Base-by-base conservation (phyloP, 2,329 filamentous ascomycete species). In the Alternaria brassicicola region DNA sequence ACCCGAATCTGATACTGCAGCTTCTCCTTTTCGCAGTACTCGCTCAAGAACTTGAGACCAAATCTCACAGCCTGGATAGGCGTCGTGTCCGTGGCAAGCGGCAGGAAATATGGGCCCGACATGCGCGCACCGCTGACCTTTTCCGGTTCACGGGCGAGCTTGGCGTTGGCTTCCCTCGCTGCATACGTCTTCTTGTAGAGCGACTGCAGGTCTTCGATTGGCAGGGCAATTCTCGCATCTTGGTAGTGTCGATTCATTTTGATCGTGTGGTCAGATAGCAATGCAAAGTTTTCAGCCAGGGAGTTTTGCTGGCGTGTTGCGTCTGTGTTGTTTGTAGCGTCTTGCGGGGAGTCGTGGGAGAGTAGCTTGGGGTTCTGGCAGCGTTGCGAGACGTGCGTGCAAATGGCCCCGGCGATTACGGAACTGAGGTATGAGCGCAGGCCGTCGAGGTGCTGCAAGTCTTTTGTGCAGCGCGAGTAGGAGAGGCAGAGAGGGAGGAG, bases 61-160 rank as follows among this genome's bases (percentile, higher is more conserved):
- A 81, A 80, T 0, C 80, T 66, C 2, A 81, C 79, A 1, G 79
- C 80, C 49, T 78, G 74, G n/a, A 81, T 66, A 0, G 81, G 78
- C 5, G 74, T 76, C 1, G 79, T 80, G 26, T 79, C 76, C 10
- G 68, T 64, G 1, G 69, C 69, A 0, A 82, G 60, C 0, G 80
- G 80, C 3, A 83, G 64, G 36, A 73, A 77, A 56, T 78, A 82
- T 0, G 70, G 68, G 0, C 75, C 76, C 0, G 76, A 76, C 35
- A 78, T 65, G 19, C 73, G 71, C 3, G 69, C 71, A 4, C 72
- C 68, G 26, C 66, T 68, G n/a, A 78, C 49, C 43, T 72, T 76
- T 38, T 79, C 76, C 5, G 71, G 59, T 43, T 73, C 67, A 21
- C 67, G 68, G 8, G 62, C 52, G 7, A 70, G 46, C 19, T 65